These are phyloP conservation scores for Jasminum sambac DNA, from an alignment of 257 asterid genomes.

Conservation along the genomic window DNA sequence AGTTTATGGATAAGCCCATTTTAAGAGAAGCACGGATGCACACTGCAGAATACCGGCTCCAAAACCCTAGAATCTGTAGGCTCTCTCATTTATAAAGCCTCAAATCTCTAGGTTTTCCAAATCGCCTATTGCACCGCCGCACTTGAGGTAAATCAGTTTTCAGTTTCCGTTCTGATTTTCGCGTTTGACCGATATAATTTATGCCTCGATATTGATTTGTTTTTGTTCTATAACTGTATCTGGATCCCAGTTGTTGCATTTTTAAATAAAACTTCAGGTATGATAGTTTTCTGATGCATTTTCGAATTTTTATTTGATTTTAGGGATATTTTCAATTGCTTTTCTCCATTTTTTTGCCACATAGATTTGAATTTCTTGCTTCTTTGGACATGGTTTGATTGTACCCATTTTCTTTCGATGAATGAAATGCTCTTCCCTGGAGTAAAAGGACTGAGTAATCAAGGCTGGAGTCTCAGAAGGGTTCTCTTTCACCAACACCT, in stretches of 20 bases:
- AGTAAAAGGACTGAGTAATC: slow-evolving; percentile 36
- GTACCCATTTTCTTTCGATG: slow-evolving; percentile 27
- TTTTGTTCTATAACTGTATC: neutral
- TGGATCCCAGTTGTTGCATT: neutral
- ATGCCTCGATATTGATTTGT: neutral
- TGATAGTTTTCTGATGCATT: neutral
- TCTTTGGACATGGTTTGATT: slow-evolving; percentile 24
- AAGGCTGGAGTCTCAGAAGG: slow-evolving; percentile 90
- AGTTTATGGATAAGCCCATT: neutral
- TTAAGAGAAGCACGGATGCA: neutral
- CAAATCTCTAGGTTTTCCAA: neutral
- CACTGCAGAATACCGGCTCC: neutral
- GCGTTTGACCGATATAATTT: neutral
- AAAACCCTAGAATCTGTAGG: neutral
- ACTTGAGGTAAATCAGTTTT: neutral
- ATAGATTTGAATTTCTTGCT: slow-evolving; percentile 3
- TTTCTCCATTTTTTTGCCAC: neutral
- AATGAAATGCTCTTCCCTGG: slow-evolving; percentile 48
- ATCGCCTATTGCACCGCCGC: neutral
- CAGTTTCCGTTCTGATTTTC: neutral
- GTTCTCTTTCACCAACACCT: slow-evolving; percentile 46
- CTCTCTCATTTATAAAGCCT: neutral
- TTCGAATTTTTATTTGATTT: neutral
- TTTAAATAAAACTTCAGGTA: neutral
- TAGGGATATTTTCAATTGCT: neutral